Evolutionary conservation across 1,284 basidiomycete genomes (phyloP).

Genomic region (Microstroma glucosiphilum): DNA sequence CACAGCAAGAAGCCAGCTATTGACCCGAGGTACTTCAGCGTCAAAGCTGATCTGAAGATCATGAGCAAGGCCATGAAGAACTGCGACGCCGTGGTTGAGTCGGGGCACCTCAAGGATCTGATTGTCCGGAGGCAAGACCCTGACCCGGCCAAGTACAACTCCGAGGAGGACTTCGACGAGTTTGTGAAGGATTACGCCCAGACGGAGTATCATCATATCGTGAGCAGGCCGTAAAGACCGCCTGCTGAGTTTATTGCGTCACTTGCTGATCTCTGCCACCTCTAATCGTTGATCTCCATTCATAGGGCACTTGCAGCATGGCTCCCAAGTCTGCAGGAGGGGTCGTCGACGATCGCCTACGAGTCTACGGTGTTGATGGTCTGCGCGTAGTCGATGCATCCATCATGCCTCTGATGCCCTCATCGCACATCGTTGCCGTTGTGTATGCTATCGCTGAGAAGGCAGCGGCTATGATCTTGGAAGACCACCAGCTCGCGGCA

Average conservation of each 20-base stretch:
- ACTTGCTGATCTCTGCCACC: too few relatives aligned
- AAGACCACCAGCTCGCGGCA: constrained; percentile 2
- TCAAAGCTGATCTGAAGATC: constrained; percentile 35
- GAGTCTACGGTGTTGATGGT: constrained; percentile 39
- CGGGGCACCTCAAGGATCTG: constrained; percentile 23
- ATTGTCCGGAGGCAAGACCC: constrained; percentile 25
- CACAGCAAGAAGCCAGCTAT: constrained; percentile 60
- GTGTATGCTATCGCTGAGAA: constrained; percentile 39
- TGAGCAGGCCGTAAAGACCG: constrained; percentile 49
- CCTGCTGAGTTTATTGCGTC: too few relatives aligned
- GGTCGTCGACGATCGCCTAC: constrained; percentile 33
- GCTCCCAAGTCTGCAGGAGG: constrained; percentile 35
- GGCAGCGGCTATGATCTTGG: constrained; percentile 21
- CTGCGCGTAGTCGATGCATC: constrained; percentile 30
- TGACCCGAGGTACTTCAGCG: constrained; percentile 60
- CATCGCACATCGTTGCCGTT: constrained; percentile 28
- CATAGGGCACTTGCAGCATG: constrained; percentile 29
- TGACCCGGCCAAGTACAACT: constrained; percentile 31
- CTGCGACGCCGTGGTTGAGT: constrained; percentile 21
- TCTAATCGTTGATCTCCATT: constrained; percentile 54
- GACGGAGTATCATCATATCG: constrained; percentile 57
- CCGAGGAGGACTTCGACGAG: constrained; percentile 54
- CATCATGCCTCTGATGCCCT: constrained; percentile 43
- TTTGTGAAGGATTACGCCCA: constrained; percentile 54
- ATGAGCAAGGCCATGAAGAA: constrained; percentile 33